Evolutionary conservation across 1,284 basidiomycete genomes (phyloP).

Genomic region (Apiotrichum montevideense): DNA sequence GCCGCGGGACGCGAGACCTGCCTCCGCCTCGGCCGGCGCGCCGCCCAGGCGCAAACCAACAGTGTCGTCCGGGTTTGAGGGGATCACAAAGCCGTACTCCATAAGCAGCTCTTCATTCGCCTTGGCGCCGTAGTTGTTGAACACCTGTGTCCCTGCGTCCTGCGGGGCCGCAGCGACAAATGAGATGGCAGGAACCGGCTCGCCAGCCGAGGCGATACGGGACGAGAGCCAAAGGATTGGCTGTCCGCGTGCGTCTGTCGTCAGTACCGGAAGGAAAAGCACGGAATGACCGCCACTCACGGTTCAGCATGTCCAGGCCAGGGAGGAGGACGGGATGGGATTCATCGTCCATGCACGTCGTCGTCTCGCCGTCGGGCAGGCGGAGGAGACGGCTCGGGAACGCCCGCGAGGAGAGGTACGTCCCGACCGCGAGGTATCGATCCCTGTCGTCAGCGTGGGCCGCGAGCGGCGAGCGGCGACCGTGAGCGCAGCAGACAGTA

Average conservation of each 20-base stretch:
- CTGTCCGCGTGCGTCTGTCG: conserved; percentile 52
- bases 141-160: conserved; percentile 57
- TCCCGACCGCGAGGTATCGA: conserved; percentile 61
- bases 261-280: too few species aligned
- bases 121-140: conserved; percentile 62
- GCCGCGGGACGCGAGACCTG: conserved; percentile 21
- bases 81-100: conserved; percentile 76
- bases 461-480: too few species aligned
- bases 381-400: conserved; percentile 77
- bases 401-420: conserved; percentile 75
- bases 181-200: conserved; percentile 23
- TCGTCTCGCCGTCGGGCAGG: conserved; percentile 26
- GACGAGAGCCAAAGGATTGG: conserved; percentile 72
- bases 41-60: conserved; percentile 66
- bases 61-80: conserved; percentile 72
- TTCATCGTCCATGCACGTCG: conserved; percentile 27
- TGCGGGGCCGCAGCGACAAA: conserved; percentile 39
- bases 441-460: conserved; percentile 53
- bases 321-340: conserved; percentile 76
- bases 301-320: conserved; percentile 77
- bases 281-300: conserved; percentile 38
- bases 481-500: too few species aligned
- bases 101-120: conserved; percentile 80
- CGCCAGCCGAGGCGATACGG: conserved; percentile 30
- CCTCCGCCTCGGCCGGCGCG: conserved; percentile 9